phyloP scores from a whole-genome alignment of 1,284 basidiomycete genomes.

The Serendipita sp. region DNA sequence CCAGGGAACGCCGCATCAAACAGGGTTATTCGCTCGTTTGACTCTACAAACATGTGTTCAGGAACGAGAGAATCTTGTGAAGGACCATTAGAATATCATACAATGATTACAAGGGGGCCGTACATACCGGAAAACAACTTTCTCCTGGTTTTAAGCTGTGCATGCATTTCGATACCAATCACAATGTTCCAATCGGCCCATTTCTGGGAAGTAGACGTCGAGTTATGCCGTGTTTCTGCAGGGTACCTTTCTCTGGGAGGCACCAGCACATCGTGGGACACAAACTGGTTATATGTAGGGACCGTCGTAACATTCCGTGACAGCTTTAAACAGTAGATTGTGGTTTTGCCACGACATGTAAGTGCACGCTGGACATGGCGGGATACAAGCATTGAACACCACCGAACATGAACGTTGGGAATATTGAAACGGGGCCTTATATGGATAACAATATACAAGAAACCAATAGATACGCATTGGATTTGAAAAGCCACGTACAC shows the following conservation, averaged over 20 bases:
- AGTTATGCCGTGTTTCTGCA: neutral
- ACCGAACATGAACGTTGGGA: no score
- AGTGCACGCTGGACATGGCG: neutral
- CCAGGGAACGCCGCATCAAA: constrained; percentile 92
- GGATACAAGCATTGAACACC: neutral
- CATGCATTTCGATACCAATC: constrained; percentile 91
- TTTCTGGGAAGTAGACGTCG: neutral
- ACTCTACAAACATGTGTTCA: constrained; percentile 34
- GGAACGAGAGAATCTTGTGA: constrained; percentile 14
- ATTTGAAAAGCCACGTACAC: neutral
- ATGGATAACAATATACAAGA: no score
- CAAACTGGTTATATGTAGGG: neutral
- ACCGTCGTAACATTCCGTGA: neutral
- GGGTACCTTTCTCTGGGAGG: neutral
- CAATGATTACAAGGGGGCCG: constrained; percentile 2
- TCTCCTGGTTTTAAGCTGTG: constrained; percentile 73
- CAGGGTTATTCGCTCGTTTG: constrained; percentile 66
- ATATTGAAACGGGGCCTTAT: no score
- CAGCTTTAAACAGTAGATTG: neutral
- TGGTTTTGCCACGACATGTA: neutral
- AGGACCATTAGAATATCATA: neutral
- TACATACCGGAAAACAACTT: constrained; percentile 83
- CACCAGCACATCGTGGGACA: no score
- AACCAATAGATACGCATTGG: no score
- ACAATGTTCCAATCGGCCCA: constrained; percentile 71